phyloP scores from a whole-genome alignment of 108 stramenopile species.

The Fragilaria crotonensis region DNA sequence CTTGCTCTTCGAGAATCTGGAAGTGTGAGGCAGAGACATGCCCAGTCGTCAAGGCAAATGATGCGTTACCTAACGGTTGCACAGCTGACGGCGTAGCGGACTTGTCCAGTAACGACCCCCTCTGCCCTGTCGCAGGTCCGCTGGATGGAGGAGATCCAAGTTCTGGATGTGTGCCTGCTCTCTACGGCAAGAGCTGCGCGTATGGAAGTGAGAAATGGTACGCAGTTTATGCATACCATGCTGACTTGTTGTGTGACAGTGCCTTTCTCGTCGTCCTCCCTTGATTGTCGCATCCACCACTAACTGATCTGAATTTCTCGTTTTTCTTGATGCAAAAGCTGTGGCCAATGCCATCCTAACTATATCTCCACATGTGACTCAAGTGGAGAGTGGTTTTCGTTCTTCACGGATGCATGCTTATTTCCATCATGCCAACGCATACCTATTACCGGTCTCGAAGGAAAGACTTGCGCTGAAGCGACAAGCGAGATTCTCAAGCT shows the following conservation, averaged over 20 bases:
- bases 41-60: not conserved
- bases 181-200: not conserved
- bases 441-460: not conserved
- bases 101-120: not conserved
- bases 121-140: not conserved
- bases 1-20: not conserved
- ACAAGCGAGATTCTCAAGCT: not conserved
- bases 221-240: no score
- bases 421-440: not conserved
- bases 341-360: not conserved
- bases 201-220: not conserved
- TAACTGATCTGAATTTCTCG: no score
- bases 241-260: no score
- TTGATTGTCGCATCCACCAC: no score
- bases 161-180: not conserved
- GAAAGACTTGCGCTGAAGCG: not conserved
- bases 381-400: not conserved
- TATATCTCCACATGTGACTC: not conserved
- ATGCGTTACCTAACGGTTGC: not conserved
- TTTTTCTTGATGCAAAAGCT: no score
- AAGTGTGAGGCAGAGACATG: not conserved
- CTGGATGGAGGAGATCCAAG: not conserved
- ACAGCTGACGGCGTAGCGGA: not conserved
- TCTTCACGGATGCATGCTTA: not conserved
- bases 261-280: no score